Conservation (phyloP, 148 eudicot genomes). For the Fallopia convolvulus region DNA sequence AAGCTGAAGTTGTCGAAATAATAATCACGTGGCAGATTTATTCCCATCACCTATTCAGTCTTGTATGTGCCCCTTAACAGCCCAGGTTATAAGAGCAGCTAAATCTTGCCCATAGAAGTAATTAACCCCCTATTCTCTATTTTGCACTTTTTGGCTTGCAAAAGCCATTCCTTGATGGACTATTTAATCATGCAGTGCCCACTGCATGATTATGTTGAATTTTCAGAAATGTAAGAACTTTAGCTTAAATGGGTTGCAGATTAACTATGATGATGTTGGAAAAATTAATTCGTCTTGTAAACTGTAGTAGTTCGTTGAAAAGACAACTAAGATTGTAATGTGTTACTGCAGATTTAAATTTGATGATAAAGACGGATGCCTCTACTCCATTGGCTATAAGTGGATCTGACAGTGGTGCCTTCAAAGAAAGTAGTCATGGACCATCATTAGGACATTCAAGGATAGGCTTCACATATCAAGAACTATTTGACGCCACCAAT, state of each 20-base stretch:
- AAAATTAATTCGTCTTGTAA: background rate
- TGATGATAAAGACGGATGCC: constrained; percentile 31
- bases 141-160: background rate
- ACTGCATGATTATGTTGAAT: background rate
- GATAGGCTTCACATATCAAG: constrained; percentile 51
- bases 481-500: constrained; percentile 45
- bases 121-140: background rate
- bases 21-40: too few species aligned
- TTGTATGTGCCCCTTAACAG: background rate
- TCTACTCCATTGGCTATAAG: constrained; percentile 29
- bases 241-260: background rate
- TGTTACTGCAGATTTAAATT: constrained; percentile 27
- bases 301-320: background rate
- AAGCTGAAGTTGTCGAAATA: too few species aligned
- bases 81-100: background rate
- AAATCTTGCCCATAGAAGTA: background rate
- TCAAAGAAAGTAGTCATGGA: constrained; percentile 30
- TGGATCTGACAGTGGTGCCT: constrained; percentile 24
- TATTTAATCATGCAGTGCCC: background rate
- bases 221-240: background rate
- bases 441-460: constrained; percentile 46
- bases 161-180: background rate
- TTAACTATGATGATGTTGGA: background rate
- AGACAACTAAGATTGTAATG: background rate
- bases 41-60: too few species aligned